Evolutionary conservation across 306 rosid species (phyloP), one percentile per base, ranked within the genome.

Genomic region (Fragaria ananassa): DNA sequence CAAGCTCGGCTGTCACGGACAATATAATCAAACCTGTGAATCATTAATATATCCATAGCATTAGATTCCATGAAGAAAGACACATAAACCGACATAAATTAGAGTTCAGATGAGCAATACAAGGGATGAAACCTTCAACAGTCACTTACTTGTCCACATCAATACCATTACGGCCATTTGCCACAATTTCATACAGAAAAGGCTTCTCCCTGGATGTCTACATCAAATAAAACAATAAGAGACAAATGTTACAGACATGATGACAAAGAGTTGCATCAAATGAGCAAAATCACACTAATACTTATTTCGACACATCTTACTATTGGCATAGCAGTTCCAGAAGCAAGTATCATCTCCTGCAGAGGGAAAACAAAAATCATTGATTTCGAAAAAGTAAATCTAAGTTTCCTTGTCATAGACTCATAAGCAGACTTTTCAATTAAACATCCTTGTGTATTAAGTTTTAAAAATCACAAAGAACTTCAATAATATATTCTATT

Each of bases 121-220:
- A 44, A 56, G 44, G 35, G 7, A 72, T 45, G 46, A 72, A 72
- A 49, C 25, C 50, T 46, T 39, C 45, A 76, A 70, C 13, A 45
- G 41, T 53, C 13, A 79, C 89, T 87, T 83, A 94, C 98, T 92
- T 92, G 89, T 95, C 98, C 80, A 95, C 98, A 89, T 95, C 98
- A 79, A 95, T 89, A 79, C 98, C 97, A 82, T 95, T 95, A 77
- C 96, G 87, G 58, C 98, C 98, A 86, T 95, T 95, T 79, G 98
- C 98, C 84, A 95, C 98, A 74, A 95, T 90, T 75, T 95, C 98
- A 84, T 90, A 95, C 77, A 95, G 79, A 88, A 95, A 94, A 57
- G 79, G 69, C 87, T 94, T 94, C 83, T 88, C 95, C 72, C 81
- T 84, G 72, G 96, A 84, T 51, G 89, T 86, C 97, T 95, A 66